Conservation (phyloP, 305 asterid species). For the Fraxinus latifolia region DNA sequence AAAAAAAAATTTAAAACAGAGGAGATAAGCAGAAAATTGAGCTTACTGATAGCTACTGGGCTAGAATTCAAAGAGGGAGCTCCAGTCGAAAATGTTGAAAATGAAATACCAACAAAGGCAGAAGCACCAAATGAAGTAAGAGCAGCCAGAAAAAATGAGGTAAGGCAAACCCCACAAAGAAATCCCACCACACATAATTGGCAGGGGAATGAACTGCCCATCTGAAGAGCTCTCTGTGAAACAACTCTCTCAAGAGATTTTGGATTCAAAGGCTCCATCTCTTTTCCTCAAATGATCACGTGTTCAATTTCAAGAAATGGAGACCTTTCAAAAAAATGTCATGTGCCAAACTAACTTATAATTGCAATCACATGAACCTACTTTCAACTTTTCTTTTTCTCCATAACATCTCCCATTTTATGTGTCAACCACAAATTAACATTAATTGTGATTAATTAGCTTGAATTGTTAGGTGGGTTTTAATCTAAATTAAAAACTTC, state of each 20-base stretch:
- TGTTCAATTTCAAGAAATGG: slow-evolving; percentile 22
- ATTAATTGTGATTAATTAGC: slow-evolving; percentile 11
- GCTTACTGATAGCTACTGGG: slow-evolving; percentile 34
- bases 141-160: slow-evolving; percentile 73
- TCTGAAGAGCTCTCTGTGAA: slow-evolving; percentile 68
- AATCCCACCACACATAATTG: slow-evolving; percentile 79
- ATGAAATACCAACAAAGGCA: slow-evolving; percentile 37
- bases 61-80: slow-evolving; percentile 32
- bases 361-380: slow-evolving; percentile 49
- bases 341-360: slow-evolving; percentile 39
- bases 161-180: slow-evolving; percentile 74
- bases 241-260: slow-evolving; percentile 70
- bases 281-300: slow-evolving; percentile 19
- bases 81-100: slow-evolving; percentile 39
- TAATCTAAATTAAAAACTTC: not conserved
- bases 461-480: not conserved
- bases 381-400: slow-evolving; percentile 13
- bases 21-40: not conserved
- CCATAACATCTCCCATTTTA: slow-evolving; percentile 14
- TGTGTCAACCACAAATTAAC: slow-evolving; percentile 17
- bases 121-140: slow-evolving; percentile 59
- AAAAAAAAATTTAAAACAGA: not conserved
- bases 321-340: slow-evolving; percentile 10
- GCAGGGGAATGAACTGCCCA: slow-evolving; percentile 81
- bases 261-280: slow-evolving; percentile 53